phyloP scores from a whole-genome alignment of 805 yeast species.

The Vanderwaltozyma yarrowii region DNA sequence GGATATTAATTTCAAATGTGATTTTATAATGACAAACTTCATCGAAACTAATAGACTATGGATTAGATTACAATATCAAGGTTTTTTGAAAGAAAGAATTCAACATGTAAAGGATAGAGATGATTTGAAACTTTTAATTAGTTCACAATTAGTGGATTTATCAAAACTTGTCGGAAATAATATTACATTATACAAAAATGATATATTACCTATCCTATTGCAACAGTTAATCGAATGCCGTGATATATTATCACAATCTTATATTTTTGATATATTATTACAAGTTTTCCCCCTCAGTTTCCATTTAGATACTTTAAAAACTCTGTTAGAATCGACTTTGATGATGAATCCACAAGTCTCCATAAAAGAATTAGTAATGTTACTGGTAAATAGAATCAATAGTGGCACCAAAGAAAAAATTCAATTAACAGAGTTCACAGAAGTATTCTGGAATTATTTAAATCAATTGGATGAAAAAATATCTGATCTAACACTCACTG shows the following conservation, averaged over 20 bases:
- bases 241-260: slow-evolving; percentile 85
- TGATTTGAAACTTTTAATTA: slow-evolving; percentile 82
- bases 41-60: slow-evolving; percentile 81
- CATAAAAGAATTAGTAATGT: slow-evolving; percentile 52
- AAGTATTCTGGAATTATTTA: slow-evolving; percentile 61
- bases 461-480: slow-evolving; percentile 42
- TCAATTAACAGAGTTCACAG: slow-evolving; percentile 8
- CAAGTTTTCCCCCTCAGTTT: slow-evolving; percentile 92
- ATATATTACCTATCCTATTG: slow-evolving; percentile 65
- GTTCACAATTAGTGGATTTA: slow-evolving; percentile 77
- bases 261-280: slow-evolving; percentile 75
- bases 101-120: slow-evolving; percentile 69
- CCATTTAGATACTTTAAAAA: slow-evolving; percentile 64
- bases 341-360: slow-evolving; percentile 58
- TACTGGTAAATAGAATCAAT: slow-evolving; percentile 57
- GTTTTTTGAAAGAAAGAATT: slow-evolving; percentile 72
- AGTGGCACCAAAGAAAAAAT: background rate
- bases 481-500: slow-evolving; percentile 56
- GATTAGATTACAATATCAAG: slow-evolving; percentile 88
- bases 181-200: slow-evolving; percentile 32
- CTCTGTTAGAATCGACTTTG: slow-evolving; percentile 52
- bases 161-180: slow-evolving; percentile 74
- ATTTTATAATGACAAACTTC: slow-evolving; percentile 73
- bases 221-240: slow-evolving; percentile 89
- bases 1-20: slow-evolving; percentile 31